A percentile compares a stretch with the other conserved stretches of the same genome.
Evolutionary conservation across 2,329 filamentous ascomycete genomes (phyloP).

Genomic region (Chaetomium sp.): DNA sequence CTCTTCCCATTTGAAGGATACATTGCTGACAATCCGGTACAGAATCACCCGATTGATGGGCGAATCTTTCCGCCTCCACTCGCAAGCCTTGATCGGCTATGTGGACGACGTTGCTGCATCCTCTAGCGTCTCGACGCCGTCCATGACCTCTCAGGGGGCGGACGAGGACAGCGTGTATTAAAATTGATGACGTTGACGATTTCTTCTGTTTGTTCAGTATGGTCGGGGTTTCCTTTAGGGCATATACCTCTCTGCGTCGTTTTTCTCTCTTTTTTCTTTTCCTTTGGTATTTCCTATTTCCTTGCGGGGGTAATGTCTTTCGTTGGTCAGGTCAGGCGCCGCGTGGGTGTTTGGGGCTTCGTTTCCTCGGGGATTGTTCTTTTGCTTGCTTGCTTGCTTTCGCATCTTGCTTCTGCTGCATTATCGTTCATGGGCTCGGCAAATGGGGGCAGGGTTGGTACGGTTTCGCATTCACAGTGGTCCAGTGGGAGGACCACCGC

Average conservation of each 20-base stretch:
- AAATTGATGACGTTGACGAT: constrained; percentile 56
- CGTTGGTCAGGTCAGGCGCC: constrained; percentile 30
- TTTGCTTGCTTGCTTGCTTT: constrained; percentile 34
- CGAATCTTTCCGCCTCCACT: constrained; percentile 95
- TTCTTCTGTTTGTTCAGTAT: constrained; percentile 48
- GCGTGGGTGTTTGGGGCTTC: constrained; percentile 30
- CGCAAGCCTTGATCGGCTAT: constrained; percentile 91
- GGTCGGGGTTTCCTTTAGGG: constrained; percentile 44
- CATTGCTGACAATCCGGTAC: constrained; percentile 47
- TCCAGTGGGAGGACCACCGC: constrained; percentile 39
- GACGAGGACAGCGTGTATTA: constrained; percentile 74
- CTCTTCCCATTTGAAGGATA: constrained; percentile 13
- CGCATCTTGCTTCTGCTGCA: constrained; percentile 39
- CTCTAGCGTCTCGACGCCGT: constrained; percentile 69
- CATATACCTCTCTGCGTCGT: constrained; percentile 46
- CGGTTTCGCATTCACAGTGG: constrained; percentile 43
- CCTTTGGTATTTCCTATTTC: constrained; percentile 35
- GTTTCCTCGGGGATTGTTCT: constrained; percentile 29
- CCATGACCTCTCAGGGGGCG: constrained; percentile 70
- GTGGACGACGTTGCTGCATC: constrained; percentile 78
- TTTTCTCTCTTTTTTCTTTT: constrained; percentile 31
- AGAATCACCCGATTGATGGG: constrained; percentile 95
- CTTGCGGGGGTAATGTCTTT: constrained; percentile 18
- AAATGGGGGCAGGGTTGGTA: constrained; percentile 48
- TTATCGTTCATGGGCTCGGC: constrained; percentile 45